Conservation (phyloP, 2,329 filamentous ascomycete species). For the Macroventuria anomochaeta region DNA sequence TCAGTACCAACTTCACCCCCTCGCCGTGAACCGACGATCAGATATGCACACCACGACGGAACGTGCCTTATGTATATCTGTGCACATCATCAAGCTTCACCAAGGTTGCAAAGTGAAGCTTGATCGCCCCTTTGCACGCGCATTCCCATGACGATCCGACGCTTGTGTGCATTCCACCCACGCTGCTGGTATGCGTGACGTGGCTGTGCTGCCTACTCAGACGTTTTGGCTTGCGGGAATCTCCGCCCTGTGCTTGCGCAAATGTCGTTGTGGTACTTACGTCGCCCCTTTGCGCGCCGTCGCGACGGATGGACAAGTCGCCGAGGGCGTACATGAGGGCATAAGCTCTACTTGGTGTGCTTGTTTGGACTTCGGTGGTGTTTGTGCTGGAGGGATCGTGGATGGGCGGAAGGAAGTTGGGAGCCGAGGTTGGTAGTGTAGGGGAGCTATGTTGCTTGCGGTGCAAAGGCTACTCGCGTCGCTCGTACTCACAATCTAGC, state of each 20-base stretch:
- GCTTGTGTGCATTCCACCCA: neutral
- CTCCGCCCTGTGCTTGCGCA: no score
- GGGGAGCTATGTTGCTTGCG: no score
- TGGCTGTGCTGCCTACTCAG: neutral
- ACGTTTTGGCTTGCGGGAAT: no score
- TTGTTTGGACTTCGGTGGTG: constrained; percentile 13
- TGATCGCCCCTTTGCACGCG: neutral
- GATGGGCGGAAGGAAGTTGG: neutral
- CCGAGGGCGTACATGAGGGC: constrained; percentile 4
- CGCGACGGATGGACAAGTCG: neutral
- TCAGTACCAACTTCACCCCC: no score
- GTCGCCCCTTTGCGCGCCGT: neutral
- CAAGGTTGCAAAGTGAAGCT: neutral
- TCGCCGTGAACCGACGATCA: no score
- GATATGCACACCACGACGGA: no score
- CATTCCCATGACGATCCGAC: neutral
- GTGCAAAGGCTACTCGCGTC: no score
- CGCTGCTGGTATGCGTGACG: neutral
- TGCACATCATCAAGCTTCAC: no score
- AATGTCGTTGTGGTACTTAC: no score
- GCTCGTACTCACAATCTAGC: no score
- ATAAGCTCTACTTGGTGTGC: constrained; percentile 16
- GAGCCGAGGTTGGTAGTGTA: neutral
- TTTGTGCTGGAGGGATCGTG: neutral
- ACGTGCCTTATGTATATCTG: no score